phyloP scores from a whole-genome alignment of 164 flowering plant species.

The Berberis vulgaris region DNA sequence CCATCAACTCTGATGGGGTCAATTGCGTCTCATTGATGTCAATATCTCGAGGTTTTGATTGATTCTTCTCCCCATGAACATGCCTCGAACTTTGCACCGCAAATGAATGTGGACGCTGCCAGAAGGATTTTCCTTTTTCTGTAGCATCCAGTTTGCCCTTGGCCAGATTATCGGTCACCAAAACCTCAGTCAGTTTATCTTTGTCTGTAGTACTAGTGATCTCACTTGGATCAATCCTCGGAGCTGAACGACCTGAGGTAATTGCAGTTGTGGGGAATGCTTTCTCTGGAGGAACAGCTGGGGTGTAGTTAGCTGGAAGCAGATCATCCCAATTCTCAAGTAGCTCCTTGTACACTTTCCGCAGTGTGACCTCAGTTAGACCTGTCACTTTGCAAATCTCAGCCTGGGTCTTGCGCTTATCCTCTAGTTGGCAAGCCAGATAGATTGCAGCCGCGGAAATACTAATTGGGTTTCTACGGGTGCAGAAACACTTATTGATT shows the following conservation, averaged over 20 bases:
- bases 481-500: constrained; percentile 98
- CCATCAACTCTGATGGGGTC: constrained; percentile 20
- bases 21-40: constrained; percentile 24
- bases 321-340: constrained; percentile 95
- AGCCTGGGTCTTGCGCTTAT: constrained; percentile 94
- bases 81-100: constrained; percentile 16
- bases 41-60: constrained; percentile 19
- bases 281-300: constrained; percentile 94
- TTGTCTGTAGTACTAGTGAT: constrained; percentile 26
- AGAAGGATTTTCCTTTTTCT: constrained; percentile 23
- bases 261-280: constrained; percentile 89
- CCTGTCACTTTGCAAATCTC: constrained; percentile 99
- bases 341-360: constrained; percentile 93
- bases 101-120: constrained; percentile 35
- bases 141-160: constrained; percentile 21
- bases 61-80: constrained; percentile 23
- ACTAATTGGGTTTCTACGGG: constrained; percentile 94
- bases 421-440: constrained; percentile 91
- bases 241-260: constrained; percentile 49
- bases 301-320: constrained; percentile 87
- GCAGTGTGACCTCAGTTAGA: constrained; percentile 91
- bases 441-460: constrained; percentile 98
- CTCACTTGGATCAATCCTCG: constrained; percentile 43
- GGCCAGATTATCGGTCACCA: neutral
- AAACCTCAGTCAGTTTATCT: constrained; percentile 34